Conservation (phyloP, 2,329 filamentous ascomycete species). For the Epichloe sylvatica region DNA sequence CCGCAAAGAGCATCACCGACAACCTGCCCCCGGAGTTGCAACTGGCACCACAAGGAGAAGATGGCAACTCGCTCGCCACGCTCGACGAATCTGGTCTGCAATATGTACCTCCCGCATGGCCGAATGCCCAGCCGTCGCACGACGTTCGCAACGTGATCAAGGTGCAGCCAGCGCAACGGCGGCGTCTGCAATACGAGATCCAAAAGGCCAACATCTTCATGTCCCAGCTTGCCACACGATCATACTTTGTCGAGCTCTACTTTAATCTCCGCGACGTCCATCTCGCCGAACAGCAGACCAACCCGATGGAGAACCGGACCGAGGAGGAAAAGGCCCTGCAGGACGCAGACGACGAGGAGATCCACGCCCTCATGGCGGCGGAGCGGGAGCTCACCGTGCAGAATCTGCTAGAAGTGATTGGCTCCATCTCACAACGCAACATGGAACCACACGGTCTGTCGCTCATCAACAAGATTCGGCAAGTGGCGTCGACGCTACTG, state of each 20-base stretch:
- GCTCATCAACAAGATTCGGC: constrained; percentile 70
- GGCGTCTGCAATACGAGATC: constrained; percentile 65
- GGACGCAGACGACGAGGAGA: constrained; percentile 30
- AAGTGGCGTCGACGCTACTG: constrained; percentile 68
- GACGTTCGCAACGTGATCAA: constrained; percentile 38
- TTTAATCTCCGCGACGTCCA: constrained; percentile 61
- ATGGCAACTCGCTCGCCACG: constrained; percentile 23
- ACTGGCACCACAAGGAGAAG: constrained; percentile 30
- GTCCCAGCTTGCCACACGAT: constrained; percentile 67
- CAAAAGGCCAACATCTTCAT: constrained; percentile 85
- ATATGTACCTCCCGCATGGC: constrained; percentile 39
- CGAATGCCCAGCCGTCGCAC: constrained; percentile 30
- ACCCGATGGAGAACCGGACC: constrained; percentile 19
- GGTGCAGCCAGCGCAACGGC: constrained; percentile 34
- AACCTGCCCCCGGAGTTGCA: constrained; percentile 56
- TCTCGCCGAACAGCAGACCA: constrained; percentile 29
- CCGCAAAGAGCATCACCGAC: constrained; percentile 54
- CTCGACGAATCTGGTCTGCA: constrained; percentile 33
- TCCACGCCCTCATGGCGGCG: constrained; percentile 51
- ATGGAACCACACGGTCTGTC: constrained; percentile 60
- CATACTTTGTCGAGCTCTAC: constrained; percentile 77
- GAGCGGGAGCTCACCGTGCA: constrained; percentile 75
- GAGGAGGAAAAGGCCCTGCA: constrained; percentile 24
- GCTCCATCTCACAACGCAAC: constrained; percentile 68
- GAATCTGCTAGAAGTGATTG: constrained; percentile 60